Percentiles rank a stretch among this genome's conserved stretches.
These are phyloP conservation scores for Remersonia thermophila DNA, from an alignment of 2,329 filamentous ascomycete genomes.

Conservation along the genomic window DNA sequence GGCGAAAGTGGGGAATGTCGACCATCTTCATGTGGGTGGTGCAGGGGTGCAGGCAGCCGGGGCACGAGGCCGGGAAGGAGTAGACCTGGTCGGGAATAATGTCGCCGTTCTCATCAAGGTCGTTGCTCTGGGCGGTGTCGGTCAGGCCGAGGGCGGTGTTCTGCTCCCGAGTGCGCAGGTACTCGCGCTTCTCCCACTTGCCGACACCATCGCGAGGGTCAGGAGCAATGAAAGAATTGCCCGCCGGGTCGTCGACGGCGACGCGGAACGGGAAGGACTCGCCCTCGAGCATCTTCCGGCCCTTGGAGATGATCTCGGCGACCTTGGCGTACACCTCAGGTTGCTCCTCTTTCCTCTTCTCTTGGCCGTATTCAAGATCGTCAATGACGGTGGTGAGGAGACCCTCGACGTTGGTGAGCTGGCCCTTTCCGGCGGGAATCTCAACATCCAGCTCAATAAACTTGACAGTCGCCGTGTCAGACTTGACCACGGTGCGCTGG, in stretches of 20 bases:
- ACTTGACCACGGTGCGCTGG: constrained; percentile 80
- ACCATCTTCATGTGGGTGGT: constrained; percentile 98
- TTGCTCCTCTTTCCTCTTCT: constrained; percentile 62
- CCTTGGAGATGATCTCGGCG: constrained; percentile 59
- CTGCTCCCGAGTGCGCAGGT: constrained; percentile 68
- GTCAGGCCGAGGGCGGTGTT: constrained; percentile 75
- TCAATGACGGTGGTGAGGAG: constrained; percentile 66
- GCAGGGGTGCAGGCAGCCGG: constrained; percentile 76
- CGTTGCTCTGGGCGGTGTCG: constrained; percentile 42
- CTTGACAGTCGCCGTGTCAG: constrained; percentile 72
- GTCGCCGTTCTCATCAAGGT: constrained; percentile 49
- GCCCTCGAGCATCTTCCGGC: constrained; percentile 66
- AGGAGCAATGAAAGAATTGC: constrained; percentile 94
- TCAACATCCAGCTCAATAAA: constrained; percentile 89
- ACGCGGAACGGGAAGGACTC: constrained; percentile 78
- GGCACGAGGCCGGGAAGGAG: constrained; percentile 81
- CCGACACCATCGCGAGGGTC: constrained; percentile 66
- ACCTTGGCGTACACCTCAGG: constrained; percentile 73
- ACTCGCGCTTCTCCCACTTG: constrained; percentile 83
- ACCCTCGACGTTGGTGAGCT: constrained; percentile 89
- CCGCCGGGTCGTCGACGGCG: constrained; percentile 77
- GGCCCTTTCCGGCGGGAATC: constrained; percentile 79
- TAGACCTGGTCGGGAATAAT: constrained; percentile 90
- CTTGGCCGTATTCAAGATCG: constrained; percentile 71
- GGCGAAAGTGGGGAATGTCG: constrained; percentile 94